Conservation (phyloP, 495 filamentous ascomycete species). For the Aspergillus bridgeri region DNA sequence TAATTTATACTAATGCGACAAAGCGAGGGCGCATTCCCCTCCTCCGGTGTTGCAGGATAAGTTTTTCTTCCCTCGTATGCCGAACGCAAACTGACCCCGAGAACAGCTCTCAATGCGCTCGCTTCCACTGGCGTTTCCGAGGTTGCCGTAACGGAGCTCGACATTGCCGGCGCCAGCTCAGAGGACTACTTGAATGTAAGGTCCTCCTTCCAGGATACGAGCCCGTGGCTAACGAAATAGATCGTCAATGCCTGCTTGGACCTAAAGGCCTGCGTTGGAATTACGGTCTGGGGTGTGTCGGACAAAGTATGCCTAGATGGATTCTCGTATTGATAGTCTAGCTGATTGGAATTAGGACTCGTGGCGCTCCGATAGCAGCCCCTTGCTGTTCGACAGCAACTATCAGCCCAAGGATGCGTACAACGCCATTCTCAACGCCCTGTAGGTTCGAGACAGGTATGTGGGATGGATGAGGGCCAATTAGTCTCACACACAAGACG, state of each 20-base stretch:
- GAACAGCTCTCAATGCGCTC: slow-evolving; percentile 54
- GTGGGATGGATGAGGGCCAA: too few relatives aligned
- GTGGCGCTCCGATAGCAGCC: slow-evolving; percentile 58
- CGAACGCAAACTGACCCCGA: slow-evolving; percentile 10
- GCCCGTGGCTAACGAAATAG: slow-evolving; percentile 16
- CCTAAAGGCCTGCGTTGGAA: slow-evolving; percentile 64
- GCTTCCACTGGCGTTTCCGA: slow-evolving; percentile 50
- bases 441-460: slow-evolving; percentile 1
- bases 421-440: slow-evolving; percentile 48
- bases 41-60: slow-evolving; percentile 21
- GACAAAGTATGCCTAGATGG: slow-evolving; percentile 45
- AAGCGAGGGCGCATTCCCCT: slow-evolving; percentile 15
- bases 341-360: slow-evolving; percentile 39
- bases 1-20: neutral
- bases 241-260: slow-evolving; percentile 62
- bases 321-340: neutral
- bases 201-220: neutral
- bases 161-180: slow-evolving; percentile 56
- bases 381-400: slow-evolving; percentile 61
- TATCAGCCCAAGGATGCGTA: slow-evolving; percentile 65
- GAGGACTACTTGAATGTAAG: slow-evolving; percentile 57
- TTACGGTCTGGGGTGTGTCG: slow-evolving; percentile 74
- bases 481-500: too few relatives aligned
- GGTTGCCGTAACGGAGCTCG: slow-evolving; percentile 62
- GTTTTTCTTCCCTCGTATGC: slow-evolving; percentile 8